Base-by-base conservation (phyloP, 2,329 filamentous ascomycete species). In the Penicillium sp. region DNA sequence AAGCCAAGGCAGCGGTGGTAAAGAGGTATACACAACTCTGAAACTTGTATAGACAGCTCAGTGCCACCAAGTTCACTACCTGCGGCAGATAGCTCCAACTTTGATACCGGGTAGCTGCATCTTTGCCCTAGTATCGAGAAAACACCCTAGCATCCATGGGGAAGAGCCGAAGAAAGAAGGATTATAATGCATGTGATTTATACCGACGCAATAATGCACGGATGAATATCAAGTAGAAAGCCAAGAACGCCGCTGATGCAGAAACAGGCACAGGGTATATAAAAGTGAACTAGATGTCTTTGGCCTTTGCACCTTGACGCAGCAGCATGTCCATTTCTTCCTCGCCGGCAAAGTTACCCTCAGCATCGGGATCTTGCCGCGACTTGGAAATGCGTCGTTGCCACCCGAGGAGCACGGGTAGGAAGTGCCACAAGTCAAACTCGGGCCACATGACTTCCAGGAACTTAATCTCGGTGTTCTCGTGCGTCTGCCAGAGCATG, bases 401-500 rank as follows among this genome's bases (percentile, higher is more conserved):
- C 93, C 94, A 99, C 72, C 96, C 92, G 45, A 97, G 80, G 50
- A 99, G 76, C 21, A 99, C 92, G 8, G 93, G 94, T 16, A 99
- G 74, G 73, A 97, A 97, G 55, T 92, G 84, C 86, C 92, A 93
- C 4, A 99, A 81, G 69, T 96, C 92, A 65, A 99, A 97, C 59
- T 97, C 91, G 2, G 94, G 94, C 94, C 94, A 99, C 58, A 96
- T 80, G 60, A 90, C 94, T 65, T 96, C 84, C 53, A 97, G 76
- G 70, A 97, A 99, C 55, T 95, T 90, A 60, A 99, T 88, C 56
- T 96, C 89, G 0, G 94, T 97, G 59, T 93, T 82, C 68, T 96
- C 85, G 69, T 97, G 92, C 66, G 90, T 94, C 75, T 99, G 94
- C 94, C 94, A 99, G 32, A 99, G 85, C 92, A 99, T 94, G 67